Evolutionary conservation across 441 rosid species (phyloP).

Genomic region (Gossypium trilobum): DNA sequence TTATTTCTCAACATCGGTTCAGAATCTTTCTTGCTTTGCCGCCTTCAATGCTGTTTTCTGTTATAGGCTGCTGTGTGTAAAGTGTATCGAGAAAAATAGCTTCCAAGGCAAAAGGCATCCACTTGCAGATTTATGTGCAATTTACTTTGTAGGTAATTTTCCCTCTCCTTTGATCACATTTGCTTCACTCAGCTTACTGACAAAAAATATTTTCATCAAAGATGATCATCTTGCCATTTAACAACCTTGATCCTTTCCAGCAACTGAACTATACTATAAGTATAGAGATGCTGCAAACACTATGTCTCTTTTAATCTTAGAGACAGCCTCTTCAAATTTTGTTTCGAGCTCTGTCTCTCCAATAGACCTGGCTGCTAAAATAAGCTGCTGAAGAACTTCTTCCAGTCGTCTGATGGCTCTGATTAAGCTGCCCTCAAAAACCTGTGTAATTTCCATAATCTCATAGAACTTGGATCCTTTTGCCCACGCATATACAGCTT

Average conservation of each 20-base stretch:
- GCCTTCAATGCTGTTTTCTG: background rate
- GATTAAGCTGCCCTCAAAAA: conserved; percentile 93
- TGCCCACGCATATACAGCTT: conserved; percentile 90
- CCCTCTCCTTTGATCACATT: background rate
- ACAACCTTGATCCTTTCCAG: background rate
- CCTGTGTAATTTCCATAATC: conserved; percentile 83
- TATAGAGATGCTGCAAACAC: conserved; percentile 96
- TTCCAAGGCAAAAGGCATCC: background rate
- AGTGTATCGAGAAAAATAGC: background rate
- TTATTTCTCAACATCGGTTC: background rate
- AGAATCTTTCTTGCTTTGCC: background rate
- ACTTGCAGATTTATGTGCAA: background rate
- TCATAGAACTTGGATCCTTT: conserved; percentile 89
- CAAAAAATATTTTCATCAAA: background rate
- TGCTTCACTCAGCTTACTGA: background rate
- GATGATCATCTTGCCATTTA: background rate
- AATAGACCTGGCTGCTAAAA: conserved; percentile 73
- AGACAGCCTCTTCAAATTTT: conserved; percentile 82
- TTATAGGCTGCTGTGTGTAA: background rate
- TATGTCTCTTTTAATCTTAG: conserved; percentile 91
- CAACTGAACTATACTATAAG: conserved; percentile 44
- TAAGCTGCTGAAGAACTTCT: conserved; percentile 94
- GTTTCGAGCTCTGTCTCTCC: conserved; percentile 80
- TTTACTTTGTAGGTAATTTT: background rate
- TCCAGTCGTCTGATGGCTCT: conserved; percentile 95